A percentile compares a stretch with the other conserved stretches of the same genome.
Conservation (phyloP, 441 rosid species). For the Gossypium lobatum region DNA sequence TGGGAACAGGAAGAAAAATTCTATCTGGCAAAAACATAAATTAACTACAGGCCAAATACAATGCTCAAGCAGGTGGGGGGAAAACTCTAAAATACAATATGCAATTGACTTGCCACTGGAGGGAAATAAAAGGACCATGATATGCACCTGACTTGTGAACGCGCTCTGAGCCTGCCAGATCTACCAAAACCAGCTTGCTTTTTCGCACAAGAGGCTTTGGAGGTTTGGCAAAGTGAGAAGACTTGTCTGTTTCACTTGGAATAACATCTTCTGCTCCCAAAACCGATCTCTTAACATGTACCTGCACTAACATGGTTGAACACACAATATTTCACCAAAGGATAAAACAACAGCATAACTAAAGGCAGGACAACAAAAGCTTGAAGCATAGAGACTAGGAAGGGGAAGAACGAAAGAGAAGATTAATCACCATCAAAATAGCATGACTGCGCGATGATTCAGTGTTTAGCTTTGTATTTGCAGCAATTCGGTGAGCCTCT, state of each 20-base stretch:
- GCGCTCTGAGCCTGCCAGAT: conserved; percentile 98
- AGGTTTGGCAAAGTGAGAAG: conserved; percentile 65
- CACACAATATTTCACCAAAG: conserved; percentile 10
- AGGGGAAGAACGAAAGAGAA: conserved; percentile 8
- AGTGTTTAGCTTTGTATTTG: conserved; percentile 88
- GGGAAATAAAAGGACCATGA: neutral
- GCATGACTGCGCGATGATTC: conserved; percentile 99
- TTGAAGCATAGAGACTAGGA: neutral
- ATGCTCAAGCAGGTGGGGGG: neutral
- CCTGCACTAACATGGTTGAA: conserved; percentile 40
- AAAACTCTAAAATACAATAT: neutral
- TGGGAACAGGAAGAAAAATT: neutral
- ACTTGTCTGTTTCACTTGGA: conserved; percentile 44
- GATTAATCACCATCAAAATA: conserved; percentile 68
- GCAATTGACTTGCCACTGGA: neutral
- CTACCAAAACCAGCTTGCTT: conserved; percentile 91
- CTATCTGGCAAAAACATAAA: neutral
- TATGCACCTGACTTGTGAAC: conserved; percentile 84
- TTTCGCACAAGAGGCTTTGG: conserved; percentile 74
- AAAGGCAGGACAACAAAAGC: conserved; percentile 5
- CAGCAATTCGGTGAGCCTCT: conserved; percentile 93
- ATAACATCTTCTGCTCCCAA: conserved; percentile 44
- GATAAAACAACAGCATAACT: neutral
- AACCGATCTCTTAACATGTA: conserved; percentile 79
- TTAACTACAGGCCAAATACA: neutral